These are phyloP conservation scores for Hagleromyces aurorensis DNA, from an alignment of 805 yeast species.

Conservation along the genomic window DNA sequence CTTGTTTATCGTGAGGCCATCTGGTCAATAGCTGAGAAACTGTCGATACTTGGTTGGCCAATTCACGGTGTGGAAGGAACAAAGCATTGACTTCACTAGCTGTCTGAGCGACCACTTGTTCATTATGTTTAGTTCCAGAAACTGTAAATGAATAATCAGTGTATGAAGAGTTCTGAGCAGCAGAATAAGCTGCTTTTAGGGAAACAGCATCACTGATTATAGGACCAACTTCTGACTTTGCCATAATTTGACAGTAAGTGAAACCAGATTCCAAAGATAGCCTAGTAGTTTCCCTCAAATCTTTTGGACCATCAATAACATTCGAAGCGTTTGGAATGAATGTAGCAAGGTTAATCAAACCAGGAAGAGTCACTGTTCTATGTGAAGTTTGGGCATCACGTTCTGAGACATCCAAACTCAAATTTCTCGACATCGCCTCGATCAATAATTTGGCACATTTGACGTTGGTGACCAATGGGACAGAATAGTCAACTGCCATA, in stretches of 20 bases:
- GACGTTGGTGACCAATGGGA: constrained; percentile 95
- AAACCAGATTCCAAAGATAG: constrained; percentile 78
- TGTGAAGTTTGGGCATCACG: constrained; percentile 90
- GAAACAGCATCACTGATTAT: constrained; percentile 58
- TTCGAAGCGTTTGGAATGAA: constrained; percentile 61
- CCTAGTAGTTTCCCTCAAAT: constrained; percentile 61
- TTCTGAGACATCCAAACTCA: constrained; percentile 57
- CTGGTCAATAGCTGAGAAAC: constrained; percentile 70
- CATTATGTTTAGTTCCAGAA: constrained; percentile 72
- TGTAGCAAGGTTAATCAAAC: constrained; percentile 74
- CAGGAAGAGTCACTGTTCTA: constrained; percentile 74
- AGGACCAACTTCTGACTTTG: constrained; percentile 55
- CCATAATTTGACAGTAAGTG: constrained; percentile 75
- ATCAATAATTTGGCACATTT: constrained; percentile 92
- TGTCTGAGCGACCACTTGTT: constrained; percentile 51
- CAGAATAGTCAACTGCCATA: constrained; percentile 98
- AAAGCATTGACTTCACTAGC: constrained; percentile 66
- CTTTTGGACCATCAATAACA: constrained; percentile 37
- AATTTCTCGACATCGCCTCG: constrained; percentile 80
- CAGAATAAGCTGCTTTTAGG: constrained; percentile 49
- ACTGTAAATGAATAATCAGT: constrained; percentile 79
- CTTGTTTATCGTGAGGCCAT: constrained; percentile 82
- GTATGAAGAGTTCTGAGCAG: constrained; percentile 51
- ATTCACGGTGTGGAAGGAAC: constrained; percentile 72
- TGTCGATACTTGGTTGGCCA: constrained; percentile 63